These are phyloP conservation scores for Aureobasidium melanogenum DNA, from an alignment of 2,329 filamentous ascomycete species.

Conservation along the genomic window DNA sequence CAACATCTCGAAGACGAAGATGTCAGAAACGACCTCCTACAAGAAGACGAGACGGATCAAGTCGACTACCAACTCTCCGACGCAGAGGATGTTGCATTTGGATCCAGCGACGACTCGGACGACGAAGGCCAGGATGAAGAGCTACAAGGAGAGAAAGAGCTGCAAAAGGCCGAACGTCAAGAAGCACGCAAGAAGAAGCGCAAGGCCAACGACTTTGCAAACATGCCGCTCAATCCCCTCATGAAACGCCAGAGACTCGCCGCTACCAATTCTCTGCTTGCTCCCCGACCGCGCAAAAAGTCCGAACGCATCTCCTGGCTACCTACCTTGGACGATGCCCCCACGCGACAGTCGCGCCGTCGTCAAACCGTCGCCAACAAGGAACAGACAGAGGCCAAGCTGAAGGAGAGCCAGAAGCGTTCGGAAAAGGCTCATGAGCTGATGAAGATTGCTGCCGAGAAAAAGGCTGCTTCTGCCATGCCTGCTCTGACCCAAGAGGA, in stretches of 20 bases:
- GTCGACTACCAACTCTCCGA: conserved; percentile 37
- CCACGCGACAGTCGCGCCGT: conserved; percentile 53
- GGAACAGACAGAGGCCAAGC: conserved; percentile 53
- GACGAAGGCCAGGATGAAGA: conserved; percentile 57
- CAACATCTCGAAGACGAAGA: conserved; percentile 44
- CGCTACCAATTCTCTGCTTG: conserved; percentile 36
- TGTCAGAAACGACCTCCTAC: conserved; percentile 31
- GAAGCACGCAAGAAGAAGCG: conserved; percentile 78
- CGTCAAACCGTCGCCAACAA: conserved; percentile 54
- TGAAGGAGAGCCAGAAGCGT: conserved; percentile 63
- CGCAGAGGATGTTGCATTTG: conserved; percentile 67
- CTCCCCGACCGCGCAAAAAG: conserved; percentile 45
- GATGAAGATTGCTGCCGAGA: conserved; percentile 52
- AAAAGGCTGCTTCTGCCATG: conserved; percentile 14
- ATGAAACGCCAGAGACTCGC: conserved; percentile 62
- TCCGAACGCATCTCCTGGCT: conserved; percentile 64
- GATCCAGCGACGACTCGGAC: conserved; percentile 77
- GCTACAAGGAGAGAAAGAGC: conserved; percentile 75
- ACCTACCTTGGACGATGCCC: conserved; percentile 53
- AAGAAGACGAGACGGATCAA: conserved; percentile 53
- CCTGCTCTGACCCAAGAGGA: conserved; percentile 52
- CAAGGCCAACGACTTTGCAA: conserved; percentile 49
- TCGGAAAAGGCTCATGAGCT: conserved; percentile 60
- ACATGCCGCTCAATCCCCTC: conserved; percentile 36
- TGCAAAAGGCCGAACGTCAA: conserved; percentile 66